Conservation (phyloP, 2,329 filamentous ascomycete species). For the Phaeosphaeria sp. region DNA sequence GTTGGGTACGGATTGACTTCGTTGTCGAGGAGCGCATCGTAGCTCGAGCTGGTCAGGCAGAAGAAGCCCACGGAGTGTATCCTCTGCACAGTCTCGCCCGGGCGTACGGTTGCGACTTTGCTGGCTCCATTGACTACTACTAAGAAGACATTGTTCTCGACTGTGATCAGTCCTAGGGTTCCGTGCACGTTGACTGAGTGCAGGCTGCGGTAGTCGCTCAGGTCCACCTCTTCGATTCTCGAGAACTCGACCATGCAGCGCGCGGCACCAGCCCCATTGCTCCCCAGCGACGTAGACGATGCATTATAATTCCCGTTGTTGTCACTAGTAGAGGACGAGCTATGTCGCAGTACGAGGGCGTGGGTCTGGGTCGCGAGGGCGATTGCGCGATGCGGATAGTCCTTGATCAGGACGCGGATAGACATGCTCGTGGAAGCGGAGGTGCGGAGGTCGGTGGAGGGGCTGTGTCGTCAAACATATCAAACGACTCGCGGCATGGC, state of each 20-base stretch:
- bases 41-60: constrained; percentile 85
- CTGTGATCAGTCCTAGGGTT: constrained; percentile 85
- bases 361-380: constrained; percentile 81
- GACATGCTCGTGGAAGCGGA: constrained; percentile 39
- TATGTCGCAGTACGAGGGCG: constrained; percentile 85
- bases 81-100: constrained; percentile 86
- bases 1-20: constrained; percentile 63
- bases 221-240: constrained; percentile 67
- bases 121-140: constrained; percentile 84
- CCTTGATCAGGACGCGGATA: constrained; percentile 82
- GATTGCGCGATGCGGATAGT: constrained; percentile 86
- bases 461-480: constrained; percentile 28
- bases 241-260: constrained; percentile 91
- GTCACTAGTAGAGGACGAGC: constrained; percentile 66
- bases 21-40: constrained; percentile 75
- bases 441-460: constrained; percentile 9
- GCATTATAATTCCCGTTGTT: constrained; percentile 59
- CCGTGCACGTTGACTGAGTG: constrained; percentile 79
- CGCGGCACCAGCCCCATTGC: constrained; percentile 48
- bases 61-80: constrained; percentile 90
- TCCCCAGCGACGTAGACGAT: constrained; percentile 60
- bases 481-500: constrained; percentile 12
- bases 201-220: constrained; percentile 78
- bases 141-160: constrained; percentile 85
- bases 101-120: constrained; percentile 80